Percentiles rank a stretch among this genome's conserved stretches.
Conservation (phyloP, 495 filamentous ascomycete species). For the Apodospora peruviana region DNA sequence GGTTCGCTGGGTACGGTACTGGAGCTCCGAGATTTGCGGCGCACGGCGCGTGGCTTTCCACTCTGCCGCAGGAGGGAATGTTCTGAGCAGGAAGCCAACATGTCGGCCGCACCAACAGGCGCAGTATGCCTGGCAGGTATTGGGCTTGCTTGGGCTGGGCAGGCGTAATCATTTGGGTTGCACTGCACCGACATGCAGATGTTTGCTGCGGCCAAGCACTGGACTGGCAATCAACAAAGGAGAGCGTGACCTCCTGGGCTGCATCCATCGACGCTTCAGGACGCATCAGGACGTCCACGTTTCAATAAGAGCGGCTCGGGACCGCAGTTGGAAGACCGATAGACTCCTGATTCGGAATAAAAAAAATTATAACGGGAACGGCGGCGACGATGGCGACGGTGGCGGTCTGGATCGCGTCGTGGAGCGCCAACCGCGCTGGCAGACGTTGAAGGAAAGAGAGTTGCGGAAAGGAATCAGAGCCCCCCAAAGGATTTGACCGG, state of each 20-base stretch:
- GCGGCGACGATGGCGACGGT: too few relatives aligned
- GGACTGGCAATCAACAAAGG: neutral
- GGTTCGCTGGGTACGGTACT: neutral
- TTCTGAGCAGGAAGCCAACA: neutral
- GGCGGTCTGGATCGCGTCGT: too few relatives aligned
- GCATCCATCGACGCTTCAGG: neutral
- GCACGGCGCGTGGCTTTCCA: neutral
- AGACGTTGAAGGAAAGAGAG: too few relatives aligned
- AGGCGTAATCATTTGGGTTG: constrained; percentile 9
- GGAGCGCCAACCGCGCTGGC: too few relatives aligned
- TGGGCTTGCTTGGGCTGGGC: neutral
- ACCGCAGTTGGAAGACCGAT: neutral
- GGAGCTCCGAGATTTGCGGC: neutral
- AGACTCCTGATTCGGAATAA: too few relatives aligned
- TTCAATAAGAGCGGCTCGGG: neutral
- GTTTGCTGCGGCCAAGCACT: constrained; percentile 10
- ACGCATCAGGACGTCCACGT: too few relatives aligned
- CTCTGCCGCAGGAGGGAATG: neutral
- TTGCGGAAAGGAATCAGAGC: too few relatives aligned
- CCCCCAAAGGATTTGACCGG: too few relatives aligned
- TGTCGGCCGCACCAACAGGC: too few relatives aligned
- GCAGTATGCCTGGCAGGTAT: neutral
- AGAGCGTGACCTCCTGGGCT: constrained; percentile 1
- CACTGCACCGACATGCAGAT: constrained; percentile 12
- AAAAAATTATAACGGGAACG: too few relatives aligned